A percentile compares a stretch with the other conserved stretches of the same genome.
Evolutionary conservation across 2,329 filamentous ascomycete species (phyloP).

Genomic region (Aspergillus puulaauensis): DNA sequence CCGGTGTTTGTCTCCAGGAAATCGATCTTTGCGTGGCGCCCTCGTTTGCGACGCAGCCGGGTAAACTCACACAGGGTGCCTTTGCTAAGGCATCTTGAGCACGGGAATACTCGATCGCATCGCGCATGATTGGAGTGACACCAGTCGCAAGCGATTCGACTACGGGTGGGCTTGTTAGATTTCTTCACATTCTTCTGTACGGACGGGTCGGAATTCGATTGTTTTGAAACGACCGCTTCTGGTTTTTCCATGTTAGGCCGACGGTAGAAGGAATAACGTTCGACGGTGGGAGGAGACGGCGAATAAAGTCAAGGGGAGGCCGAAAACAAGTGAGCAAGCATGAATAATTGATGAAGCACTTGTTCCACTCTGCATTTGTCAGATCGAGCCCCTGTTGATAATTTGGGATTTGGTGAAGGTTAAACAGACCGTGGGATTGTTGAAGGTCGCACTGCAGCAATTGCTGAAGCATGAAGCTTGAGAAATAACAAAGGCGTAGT

Average conservation of each 20-base stretch:
- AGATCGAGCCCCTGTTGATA: neutral
- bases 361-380: neutral
- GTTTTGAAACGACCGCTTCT: neutral
- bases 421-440: neutral
- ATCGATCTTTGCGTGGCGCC: conserved; percentile 61
- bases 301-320: neutral
- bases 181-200: conserved; percentile 30
- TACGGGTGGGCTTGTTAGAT: conserved; percentile 33
- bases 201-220: neutral
- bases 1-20: neutral
- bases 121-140: conserved; percentile 92
- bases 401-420: neutral
- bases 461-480: neutral
- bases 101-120: conserved; percentile 87
- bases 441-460: neutral
- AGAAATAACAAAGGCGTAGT: neutral
- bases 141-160: conserved; percentile 73
- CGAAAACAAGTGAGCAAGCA: neutral
- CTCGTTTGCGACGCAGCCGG: conserved; percentile 88
- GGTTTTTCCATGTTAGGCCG: neutral
- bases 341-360: neutral
- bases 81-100: conserved; percentile 84
- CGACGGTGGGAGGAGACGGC: neutral
- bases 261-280: neutral
- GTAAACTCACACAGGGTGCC: conserved; percentile 73